Evolutionary conservation across 108 stramenopile species (phyloP), one percentile per base, ranked within the genome.

Genomic region (Cyclotella kingstonii): DNA sequence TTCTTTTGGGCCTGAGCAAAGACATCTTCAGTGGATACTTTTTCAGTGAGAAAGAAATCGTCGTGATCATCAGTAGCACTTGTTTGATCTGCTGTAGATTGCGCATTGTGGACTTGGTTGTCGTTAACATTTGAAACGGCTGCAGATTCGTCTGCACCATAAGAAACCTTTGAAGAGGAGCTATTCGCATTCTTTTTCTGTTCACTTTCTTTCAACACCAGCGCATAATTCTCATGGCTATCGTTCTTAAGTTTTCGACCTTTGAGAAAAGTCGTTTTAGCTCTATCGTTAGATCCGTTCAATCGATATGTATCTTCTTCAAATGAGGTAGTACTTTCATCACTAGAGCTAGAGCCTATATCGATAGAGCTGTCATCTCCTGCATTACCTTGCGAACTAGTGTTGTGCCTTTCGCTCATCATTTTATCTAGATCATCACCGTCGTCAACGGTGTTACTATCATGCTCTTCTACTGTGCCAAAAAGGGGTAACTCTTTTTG

Each of bases 301-400:
- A 73, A 12, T 28, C 63, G 72, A 53, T 73, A 63, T n/a, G 72
- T 60, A 44, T 54, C 60, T 42, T 60, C 59, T 22, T 42, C 58
- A 3, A 38, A 56, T 0, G 52, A 61, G 10, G 53, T 19, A 15
- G 22, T 35, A 60, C 22, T 39, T 2, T 51, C 57, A 40, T 41
- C 33, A 21, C 18, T 22, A 30, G 47, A 38, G 15, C 36, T 49
- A 39, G 8, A 25, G 36, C 21, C 29, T 33, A 31, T 44, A 27
- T 47, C 60, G 25, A 17, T 54, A 14, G 60, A 33, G 18, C 3
- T 49, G 14, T 51, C 39, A 51, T 39, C 45, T 42, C 10, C 34
- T 19, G 31, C 43, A 17, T 28, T 22, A 27, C 19, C 27, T 0
- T 30, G 19, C 30, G 22, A 5, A 12, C 4, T 35, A 10, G 27